Evolutionary conservation across 2,329 filamentous ascomycete genomes (phyloP).

Genomic region (Talaromyces sp.): DNA sequence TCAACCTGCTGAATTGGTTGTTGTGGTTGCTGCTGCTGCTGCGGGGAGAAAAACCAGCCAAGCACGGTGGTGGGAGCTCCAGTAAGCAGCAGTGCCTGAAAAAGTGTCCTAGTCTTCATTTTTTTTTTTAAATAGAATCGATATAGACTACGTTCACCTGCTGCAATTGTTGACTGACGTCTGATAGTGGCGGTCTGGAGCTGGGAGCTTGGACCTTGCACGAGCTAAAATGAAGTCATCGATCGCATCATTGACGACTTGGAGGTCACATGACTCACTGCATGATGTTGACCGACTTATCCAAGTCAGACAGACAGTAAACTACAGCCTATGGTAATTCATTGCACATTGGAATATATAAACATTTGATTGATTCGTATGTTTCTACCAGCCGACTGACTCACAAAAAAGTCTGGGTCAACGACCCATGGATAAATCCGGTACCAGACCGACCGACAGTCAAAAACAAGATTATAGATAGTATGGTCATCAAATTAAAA

Average conservation of each 20-base stretch:
- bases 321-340: no score
- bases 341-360: not conserved
- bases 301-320: no score
- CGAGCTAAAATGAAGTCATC: not conserved
- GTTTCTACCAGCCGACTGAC: not conserved
- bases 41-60: constrained; percentile 5
- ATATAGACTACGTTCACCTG: not conserved
- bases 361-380: not conserved
- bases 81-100: constrained; percentile 1
- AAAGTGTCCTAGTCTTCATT: constrained; percentile 1
- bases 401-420: not conserved
- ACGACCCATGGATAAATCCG: not conserved
- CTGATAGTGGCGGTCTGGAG: not conserved
- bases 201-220: not conserved
- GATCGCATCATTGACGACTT: no score
- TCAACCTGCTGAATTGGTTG: not conserved
- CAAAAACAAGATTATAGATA: not conserved
- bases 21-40: constrained; percentile 5
- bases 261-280: not conserved
- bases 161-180: not conserved
- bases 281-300: not conserved
- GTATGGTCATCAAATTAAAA: not conserved
- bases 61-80: not conserved
- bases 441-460: not conserved
- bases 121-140: not conserved